Evolutionary conservation across 257 asterid genomes (phyloP).

Genomic region (Paulownia fortunei): DNA sequence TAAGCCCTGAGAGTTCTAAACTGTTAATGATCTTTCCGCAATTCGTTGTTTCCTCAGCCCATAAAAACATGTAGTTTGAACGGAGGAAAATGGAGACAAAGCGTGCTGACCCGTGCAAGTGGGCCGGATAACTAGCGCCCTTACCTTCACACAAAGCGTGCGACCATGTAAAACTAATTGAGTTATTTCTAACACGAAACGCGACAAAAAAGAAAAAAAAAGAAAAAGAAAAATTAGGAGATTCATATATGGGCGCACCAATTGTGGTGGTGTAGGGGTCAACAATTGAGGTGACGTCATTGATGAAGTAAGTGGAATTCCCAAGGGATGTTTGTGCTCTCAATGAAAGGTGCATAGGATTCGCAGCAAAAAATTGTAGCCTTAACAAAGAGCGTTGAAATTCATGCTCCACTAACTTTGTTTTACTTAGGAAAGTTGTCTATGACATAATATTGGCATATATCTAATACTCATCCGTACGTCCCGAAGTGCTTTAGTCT

Average conservation of each 20-base stretch:
- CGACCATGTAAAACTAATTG: neutral
- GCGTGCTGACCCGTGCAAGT: constrained; percentile 29
- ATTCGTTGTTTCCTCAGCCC: neutral
- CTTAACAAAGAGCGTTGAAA: neutral
- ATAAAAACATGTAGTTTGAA: neutral
- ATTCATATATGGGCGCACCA: constrained; percentile 21
- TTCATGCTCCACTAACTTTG: constrained; percentile 1
- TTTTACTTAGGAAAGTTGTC: neutral
- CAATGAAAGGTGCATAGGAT: constrained; percentile 22
- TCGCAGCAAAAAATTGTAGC: constrained; percentile 24
- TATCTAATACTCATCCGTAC: neutral
- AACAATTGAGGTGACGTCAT: constrained; percentile 32
- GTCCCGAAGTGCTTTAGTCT: too few relatives aligned
- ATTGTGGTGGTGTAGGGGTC: constrained; percentile 33
- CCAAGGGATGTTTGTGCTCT: neutral
- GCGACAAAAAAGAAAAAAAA: constrained; percentile 3
- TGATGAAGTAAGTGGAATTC: constrained; percentile 39
- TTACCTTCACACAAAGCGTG: constrained; percentile 7
- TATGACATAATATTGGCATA: neutral
- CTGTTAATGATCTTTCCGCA: neutral
- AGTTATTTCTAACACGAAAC: constrained; percentile 4
- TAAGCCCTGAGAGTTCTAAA: neutral
- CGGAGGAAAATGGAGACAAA: constrained; percentile 24
- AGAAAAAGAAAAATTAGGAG: neutral
- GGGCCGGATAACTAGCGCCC: constrained; percentile 17